phyloP scores from a whole-genome alignment of 148 eudicot genomes.

The Silene latifolia region DNA sequence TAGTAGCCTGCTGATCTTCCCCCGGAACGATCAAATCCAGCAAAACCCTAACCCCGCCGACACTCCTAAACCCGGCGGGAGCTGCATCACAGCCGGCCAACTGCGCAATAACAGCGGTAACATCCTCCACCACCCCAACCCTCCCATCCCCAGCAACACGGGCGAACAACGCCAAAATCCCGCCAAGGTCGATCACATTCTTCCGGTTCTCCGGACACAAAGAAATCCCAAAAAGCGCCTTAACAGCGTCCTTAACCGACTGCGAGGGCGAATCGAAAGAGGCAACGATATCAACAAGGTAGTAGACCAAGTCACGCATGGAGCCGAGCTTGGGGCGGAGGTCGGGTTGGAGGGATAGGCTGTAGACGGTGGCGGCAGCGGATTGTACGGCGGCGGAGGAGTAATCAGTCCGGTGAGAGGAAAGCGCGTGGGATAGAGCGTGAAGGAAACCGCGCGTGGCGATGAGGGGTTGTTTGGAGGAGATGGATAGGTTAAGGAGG shows the following conservation, averaged over 20 bases:
- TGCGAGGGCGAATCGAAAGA: constrained; percentile 32
- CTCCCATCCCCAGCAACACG: constrained; percentile 47
- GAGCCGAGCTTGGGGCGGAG: constrained; percentile 64
- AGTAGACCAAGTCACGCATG: constrained; percentile 59
- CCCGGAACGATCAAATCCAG: constrained; percentile 58
- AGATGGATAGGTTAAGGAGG: constrained; percentile 70
- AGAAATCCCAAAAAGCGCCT: constrained; percentile 69
- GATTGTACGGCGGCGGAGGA: constrained; percentile 50
- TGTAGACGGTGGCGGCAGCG: constrained; percentile 61
- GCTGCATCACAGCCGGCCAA: constrained; percentile 62
- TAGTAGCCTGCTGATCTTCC: constrained; percentile 38
- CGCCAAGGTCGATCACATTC: constrained; percentile 57
- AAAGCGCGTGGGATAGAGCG: constrained; percentile 69
- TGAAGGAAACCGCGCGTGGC: constrained; percentile 59
- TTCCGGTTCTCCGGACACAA: constrained; percentile 47
- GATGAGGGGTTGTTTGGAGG: constrained; percentile 44
- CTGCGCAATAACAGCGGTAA: constrained; percentile 85
- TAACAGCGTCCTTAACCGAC: constrained; percentile 59
- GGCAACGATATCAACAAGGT: constrained; percentile 54
- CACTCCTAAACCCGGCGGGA: constrained; percentile 36
- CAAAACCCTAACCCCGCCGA: constrained; percentile 54
- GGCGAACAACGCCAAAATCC: constrained; percentile 45
- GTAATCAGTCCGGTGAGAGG: constrained; percentile 25
- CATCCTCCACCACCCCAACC: constrained; percentile 72
- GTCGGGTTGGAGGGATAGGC: constrained; percentile 42